phyloP scores from a whole-genome alignment of 129 eudicot genomes.

The Flaveria bidentis region DNA sequence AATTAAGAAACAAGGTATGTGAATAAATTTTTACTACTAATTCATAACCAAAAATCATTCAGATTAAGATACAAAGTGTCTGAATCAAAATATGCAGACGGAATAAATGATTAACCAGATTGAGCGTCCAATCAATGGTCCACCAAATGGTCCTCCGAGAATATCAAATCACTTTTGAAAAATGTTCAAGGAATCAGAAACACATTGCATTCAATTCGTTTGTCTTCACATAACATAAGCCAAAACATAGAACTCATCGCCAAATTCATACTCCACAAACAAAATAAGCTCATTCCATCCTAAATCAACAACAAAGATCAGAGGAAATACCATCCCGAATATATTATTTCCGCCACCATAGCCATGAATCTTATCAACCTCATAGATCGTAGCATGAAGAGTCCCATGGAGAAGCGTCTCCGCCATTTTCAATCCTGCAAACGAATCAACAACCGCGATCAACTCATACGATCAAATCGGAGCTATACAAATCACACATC shows the following conservation, averaged over 20 bases:
- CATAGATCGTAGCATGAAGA: slow-evolving; percentile 70
- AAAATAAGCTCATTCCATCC: background rate
- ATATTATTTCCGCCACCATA: slow-evolving; percentile 38
- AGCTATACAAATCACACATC: slow-evolving; percentile 6
- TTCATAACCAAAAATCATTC: slow-evolving; percentile 12
- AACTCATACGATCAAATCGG: slow-evolving; percentile 20
- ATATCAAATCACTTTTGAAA: slow-evolving; percentile 8
- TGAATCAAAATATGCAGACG: background rate
- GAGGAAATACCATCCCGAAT: slow-evolving; percentile 46
- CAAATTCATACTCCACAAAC: background rate
- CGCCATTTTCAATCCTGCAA: slow-evolving; percentile 45
- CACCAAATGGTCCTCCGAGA: background rate
- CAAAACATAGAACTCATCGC: background rate
- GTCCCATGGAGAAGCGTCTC: slow-evolving; percentile 66
- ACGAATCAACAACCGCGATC: slow-evolving; percentile 14
- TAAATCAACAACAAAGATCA: background rate
- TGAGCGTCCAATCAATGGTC: background rate
- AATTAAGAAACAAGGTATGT: slow-evolving; percentile 6
- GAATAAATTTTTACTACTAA: background rate
- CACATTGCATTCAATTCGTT: background rate
- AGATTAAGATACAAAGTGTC: slow-evolving; percentile 8
- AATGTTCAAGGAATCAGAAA: background rate
- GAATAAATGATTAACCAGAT: background rate
- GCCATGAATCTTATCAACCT: slow-evolving; percentile 56
- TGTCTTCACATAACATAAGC: no score